phyloP scores from a whole-genome alignment of 1,139 yeast genomes.

The Entelexis paramagnoliae region DNA sequence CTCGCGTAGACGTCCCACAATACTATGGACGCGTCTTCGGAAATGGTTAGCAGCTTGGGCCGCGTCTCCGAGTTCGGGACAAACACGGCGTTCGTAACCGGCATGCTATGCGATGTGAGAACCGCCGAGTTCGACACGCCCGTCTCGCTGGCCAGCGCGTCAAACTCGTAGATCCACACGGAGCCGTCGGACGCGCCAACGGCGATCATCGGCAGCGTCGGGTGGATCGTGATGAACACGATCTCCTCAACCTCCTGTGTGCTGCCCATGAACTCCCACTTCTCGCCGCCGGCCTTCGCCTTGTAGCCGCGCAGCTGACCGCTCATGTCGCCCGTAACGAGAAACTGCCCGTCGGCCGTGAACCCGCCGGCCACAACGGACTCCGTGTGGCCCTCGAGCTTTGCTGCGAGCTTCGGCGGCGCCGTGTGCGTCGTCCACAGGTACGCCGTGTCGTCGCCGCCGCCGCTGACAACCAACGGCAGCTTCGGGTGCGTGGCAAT shows the following conservation, averaged over 20 bases:
- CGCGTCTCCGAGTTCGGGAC: conserved; percentile 48
- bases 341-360: conserved; percentile 66
- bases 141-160: conserved; percentile 4
- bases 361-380: conserved; percentile 79
- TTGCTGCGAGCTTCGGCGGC: conserved; percentile 70
- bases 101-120: conserved; percentile 68
- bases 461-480: conserved; percentile 80
- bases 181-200: conserved; percentile 90
- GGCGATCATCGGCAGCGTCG: conserved; percentile 61
- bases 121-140: conserved; percentile 43
- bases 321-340: conserved; percentile 89
- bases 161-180: conserved; percentile 64
- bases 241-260: conserved; percentile 82
- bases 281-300: conserved; percentile 63
- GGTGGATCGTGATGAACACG: conserved; percentile 71
- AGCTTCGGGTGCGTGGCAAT: conserved; percentile 69
- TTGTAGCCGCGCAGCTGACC: conserved; percentile 73
- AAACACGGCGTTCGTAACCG: conserved; percentile 63
- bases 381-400: conserved; percentile 70
- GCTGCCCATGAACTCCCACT: conserved; percentile 63
- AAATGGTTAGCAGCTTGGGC: conserved; percentile 57
- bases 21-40: conserved; percentile 82
- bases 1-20: conserved; percentile 86
- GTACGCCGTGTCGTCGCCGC: conserved; percentile 80
- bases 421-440: conserved; percentile 84